Evolutionary conservation across 2,329 filamentous ascomycete genomes (phyloP), one percentile per base, ranked within the genome.

Genomic region (Fusarium gaditjirri): DNA sequence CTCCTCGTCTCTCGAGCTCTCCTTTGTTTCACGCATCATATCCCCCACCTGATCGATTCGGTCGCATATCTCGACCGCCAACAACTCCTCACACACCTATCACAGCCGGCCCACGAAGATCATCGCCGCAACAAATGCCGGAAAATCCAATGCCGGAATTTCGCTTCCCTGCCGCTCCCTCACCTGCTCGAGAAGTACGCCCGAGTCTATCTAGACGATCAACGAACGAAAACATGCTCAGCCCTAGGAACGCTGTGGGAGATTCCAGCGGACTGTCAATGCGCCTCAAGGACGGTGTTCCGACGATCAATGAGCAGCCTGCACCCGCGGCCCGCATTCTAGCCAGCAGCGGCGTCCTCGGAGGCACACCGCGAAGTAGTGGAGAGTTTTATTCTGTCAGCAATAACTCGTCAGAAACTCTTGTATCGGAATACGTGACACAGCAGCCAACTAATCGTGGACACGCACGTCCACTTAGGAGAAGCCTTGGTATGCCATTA

Each of bases 311-410:
- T 41, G 93, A 90, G 76, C 88, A 85, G 75, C 83, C 86, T 19
- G 85, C 88, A 29, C 89, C 91, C 2, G 86, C 90, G 23, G 88
- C 91, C 9, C 86, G 92, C 55, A 90, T 97, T 56, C 85, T 97
- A 58, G 94, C 94, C 6, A 91, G 92, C 36, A 91, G 92, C 21
- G 97, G 93, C 75, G 86, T 93, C 72, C 89, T 77, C 67, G 90
- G 89, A 59, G 91, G 89, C 8, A 98, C 95, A 33, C 94, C 94
- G 29, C 88, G 96, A 75, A 97, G 94, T 72, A 99, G 96, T 79
- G 93, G 93, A 59, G 96, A 99, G 78, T 97, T 98, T 77, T 98
- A 97, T 81, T 95, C 95, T 2, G 84, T 95, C 80, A 98, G 95
- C 84, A 98, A 98, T 79, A 92, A 97, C 78, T 98, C 96, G 11